A percentile compares a stretch with the other conserved stretches of the same genome.
phyloP scores from a whole-genome alignment of 805 yeast genomes.

The Saccharomyces paradoxus region DNA sequence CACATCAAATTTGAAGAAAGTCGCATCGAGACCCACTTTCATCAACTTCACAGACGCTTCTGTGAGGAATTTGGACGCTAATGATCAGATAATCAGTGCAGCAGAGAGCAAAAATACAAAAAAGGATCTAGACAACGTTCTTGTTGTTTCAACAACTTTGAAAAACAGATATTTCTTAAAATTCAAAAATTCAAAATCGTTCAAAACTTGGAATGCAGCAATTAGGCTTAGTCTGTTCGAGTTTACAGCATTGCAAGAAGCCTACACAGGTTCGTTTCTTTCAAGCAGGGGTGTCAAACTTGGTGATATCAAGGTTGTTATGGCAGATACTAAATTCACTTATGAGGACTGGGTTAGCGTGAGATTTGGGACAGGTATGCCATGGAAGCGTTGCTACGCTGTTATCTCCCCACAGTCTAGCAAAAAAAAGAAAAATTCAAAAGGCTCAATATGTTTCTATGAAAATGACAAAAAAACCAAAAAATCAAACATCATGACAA shows the following conservation, averaged over 20 bases:
- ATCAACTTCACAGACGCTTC: slow-evolving; percentile 87
- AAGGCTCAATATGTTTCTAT: slow-evolving; percentile 68
- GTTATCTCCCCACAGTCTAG: slow-evolving; percentile 64
- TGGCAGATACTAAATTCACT: slow-evolving; percentile 76
- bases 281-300: slow-evolving; percentile 85
- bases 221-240: slow-evolving; percentile 76
- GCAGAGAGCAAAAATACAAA: slow-evolving; percentile 33
- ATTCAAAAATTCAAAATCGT: slow-evolving; percentile 55
- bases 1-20: slow-evolving; percentile 39
- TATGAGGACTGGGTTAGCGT: slow-evolving; percentile 95
- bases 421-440: slow-evolving; percentile 33
- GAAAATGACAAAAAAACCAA: slow-evolving; percentile 69
- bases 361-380: slow-evolving; percentile 96
- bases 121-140: slow-evolving; percentile 57
- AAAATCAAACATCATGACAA: slow-evolving; percentile 30
- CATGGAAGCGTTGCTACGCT: slow-evolving; percentile 91
- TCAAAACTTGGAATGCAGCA: slow-evolving; percentile 74
- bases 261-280: slow-evolving; percentile 89
- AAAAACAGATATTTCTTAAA: slow-evolving; percentile 83
- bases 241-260: slow-evolving; percentile 78
- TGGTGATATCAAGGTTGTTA: slow-evolving; percentile 76
- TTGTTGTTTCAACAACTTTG: slow-evolving; percentile 83
- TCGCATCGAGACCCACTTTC: slow-evolving; percentile 70
- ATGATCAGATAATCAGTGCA: slow-evolving; percentile 57
- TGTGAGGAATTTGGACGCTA: slow-evolving; percentile 60